A percentile compares a stretch with the other conserved stretches of the same genome.
Conservation (phyloP, 2,329 filamentous ascomycete genomes). For the Pseudogymnoascus sp. region DNA sequence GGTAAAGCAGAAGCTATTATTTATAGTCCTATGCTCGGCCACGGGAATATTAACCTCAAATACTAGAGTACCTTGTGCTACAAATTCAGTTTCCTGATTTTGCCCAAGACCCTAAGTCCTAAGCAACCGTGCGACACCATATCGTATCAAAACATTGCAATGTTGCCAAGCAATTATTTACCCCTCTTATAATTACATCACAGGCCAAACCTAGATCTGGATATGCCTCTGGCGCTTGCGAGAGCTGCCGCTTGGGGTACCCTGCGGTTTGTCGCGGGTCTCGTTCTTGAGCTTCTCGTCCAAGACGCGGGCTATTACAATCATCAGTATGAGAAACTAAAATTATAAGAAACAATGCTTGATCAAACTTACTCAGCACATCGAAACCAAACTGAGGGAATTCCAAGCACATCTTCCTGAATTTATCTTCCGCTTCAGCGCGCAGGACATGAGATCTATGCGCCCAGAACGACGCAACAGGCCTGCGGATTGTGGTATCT, state of each 20-base stretch:
- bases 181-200: neutral
- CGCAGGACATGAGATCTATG: slow-evolving; percentile 70
- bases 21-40: neutral
- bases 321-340: slow-evolving; percentile 16
- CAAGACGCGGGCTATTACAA: slow-evolving; percentile 47
- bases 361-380: slow-evolving; percentile 60
- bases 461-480: slow-evolving; percentile 87
- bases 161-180: neutral
- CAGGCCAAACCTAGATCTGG: neutral
- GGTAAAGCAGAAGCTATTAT: neutral
- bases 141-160: neutral
- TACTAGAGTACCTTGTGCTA: neutral
- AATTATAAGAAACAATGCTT: neutral
- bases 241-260: slow-evolving; percentile 7
- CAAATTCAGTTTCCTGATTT: neutral
- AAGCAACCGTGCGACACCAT: neutral
- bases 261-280: slow-evolving; percentile 45
- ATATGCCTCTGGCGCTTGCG: slow-evolving; percentile 6
- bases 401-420: slow-evolving; percentile 76
- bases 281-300: slow-evolving; percentile 60
- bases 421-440: slow-evolving; percentile 78
- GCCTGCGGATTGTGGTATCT: slow-evolving; percentile 66
- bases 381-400: slow-evolving; percentile 90
- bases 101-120: neutral
- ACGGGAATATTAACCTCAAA: neutral